Conservation (phyloP, 2,329 filamentous ascomycete genomes). For the Bipolaris zeicola region DNA sequence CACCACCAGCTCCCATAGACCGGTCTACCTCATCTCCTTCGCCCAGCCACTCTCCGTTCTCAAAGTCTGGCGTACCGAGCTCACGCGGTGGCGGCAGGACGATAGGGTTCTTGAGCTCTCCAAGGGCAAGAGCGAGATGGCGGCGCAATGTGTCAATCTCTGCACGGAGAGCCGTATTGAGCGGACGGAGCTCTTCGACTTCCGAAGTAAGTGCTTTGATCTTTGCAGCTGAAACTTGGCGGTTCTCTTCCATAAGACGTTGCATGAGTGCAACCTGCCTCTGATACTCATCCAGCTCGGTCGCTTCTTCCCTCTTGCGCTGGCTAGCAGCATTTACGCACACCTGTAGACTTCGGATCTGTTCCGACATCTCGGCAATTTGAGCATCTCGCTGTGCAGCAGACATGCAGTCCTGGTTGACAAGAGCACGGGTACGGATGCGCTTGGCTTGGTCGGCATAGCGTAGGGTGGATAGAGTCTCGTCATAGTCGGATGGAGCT, state of each 20-base stretch:
- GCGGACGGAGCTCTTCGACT: constrained; percentile 55
- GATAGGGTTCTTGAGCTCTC: constrained; percentile 90
- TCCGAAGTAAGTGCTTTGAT: constrained; percentile 75
- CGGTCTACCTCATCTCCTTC: constrained; percentile 38
- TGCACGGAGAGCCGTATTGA: constrained; percentile 62
- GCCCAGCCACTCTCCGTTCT: constrained; percentile 37
- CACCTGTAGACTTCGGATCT: constrained; percentile 84
- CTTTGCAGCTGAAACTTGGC: constrained; percentile 89
- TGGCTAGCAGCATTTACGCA: constrained; percentile 64
- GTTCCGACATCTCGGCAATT: constrained; percentile 92
- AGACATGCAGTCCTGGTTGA: constrained; percentile 94
- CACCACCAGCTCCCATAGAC: constrained; percentile 30
- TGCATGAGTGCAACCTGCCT: constrained; percentile 88
- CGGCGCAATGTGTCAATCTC: constrained; percentile 87
- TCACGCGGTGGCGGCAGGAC: constrained; percentile 56
- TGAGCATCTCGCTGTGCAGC: constrained; percentile 93
- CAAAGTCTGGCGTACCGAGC: constrained; percentile 38
- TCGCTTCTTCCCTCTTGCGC: constrained; percentile 79
- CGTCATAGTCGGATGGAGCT: constrained; percentile 92
- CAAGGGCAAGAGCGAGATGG: constrained; percentile 84
- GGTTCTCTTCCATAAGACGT: constrained; percentile 92
- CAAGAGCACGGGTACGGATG: constrained; percentile 89
- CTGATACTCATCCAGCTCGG: constrained; percentile 93
- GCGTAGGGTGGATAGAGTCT: constrained; percentile 91
- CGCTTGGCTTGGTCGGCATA: constrained; percentile 98